A percentile compares a stretch with the other conserved stretches of the same genome.
phyloP scores from a whole-genome alignment of 345 rosid species.

The Excoecaria agallocha region DNA sequence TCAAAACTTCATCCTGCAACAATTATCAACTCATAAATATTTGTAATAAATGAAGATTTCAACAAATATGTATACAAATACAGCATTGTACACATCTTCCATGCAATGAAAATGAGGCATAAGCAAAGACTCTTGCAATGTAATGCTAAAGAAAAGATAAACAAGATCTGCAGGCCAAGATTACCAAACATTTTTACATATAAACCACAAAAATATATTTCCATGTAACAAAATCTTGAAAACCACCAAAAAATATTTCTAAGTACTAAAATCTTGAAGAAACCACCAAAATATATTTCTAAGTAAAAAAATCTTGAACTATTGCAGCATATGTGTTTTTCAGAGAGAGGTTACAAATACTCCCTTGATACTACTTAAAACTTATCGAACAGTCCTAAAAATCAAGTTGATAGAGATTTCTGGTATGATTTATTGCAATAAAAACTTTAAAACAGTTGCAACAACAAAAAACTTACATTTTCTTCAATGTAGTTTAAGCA shows the following conservation, averaged over 20 bases:
- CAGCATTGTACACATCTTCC: background rate
- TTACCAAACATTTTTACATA: background rate
- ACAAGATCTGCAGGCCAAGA: background rate
- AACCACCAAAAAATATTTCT: too few relatives aligned
- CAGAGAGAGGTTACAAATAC: background rate
- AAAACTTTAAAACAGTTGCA: background rate
- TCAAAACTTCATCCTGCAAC: slow-evolving; percentile 67
- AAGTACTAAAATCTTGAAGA: too few relatives aligned
- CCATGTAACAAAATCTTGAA: too few relatives aligned
- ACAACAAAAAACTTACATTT: slow-evolving; percentile 45
- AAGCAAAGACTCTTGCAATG: background rate
- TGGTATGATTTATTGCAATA: background rate
- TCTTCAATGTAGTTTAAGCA: slow-evolving; percentile 95
- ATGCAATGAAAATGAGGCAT: background rate
- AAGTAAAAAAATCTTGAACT: too few relatives aligned
- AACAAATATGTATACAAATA: background rate
- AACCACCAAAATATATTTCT: too few relatives aligned
- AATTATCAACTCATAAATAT: background rate
- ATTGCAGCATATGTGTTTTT: too few relatives aligned
- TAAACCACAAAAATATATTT: background rate
- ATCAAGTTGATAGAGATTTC: background rate
- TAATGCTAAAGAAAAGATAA: background rate
- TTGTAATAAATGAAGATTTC: background rate
- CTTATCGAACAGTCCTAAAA: background rate
- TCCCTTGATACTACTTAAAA: background rate